These are phyloP conservation scores for Stereocaulon alpinum DNA, from an alignment of 495 filamentous ascomycete species.

Conservation along the genomic window DNA sequence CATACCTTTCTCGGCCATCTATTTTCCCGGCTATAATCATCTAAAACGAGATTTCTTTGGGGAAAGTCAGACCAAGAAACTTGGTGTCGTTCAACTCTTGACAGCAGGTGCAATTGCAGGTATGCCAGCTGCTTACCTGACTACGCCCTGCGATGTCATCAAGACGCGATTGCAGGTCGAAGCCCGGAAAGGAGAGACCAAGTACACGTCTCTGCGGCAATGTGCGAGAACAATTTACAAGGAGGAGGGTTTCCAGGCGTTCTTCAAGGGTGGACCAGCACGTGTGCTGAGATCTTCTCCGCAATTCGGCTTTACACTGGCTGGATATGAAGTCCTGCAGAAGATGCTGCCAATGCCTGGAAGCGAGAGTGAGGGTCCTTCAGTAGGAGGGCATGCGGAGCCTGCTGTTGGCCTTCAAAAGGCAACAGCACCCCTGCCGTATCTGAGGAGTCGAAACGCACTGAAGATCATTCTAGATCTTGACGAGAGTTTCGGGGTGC, in stretches of 20 bases:
- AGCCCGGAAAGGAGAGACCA: slow-evolving; percentile 83
- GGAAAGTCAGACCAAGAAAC: slow-evolving; percentile 77
- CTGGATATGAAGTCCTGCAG: slow-evolving; percentile 87
- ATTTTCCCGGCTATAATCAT: slow-evolving; percentile 94
- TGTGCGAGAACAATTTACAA: slow-evolving; percentile 70
- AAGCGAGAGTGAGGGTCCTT: slow-evolving; percentile 31
- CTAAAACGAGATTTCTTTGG: slow-evolving; percentile 90
- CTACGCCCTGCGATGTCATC: slow-evolving; percentile 96
- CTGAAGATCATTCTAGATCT: slow-evolving; percentile 93
- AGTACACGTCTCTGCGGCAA: slow-evolving; percentile 80
- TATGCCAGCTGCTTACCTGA: slow-evolving; percentile 97
- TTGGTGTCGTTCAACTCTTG: slow-evolving; percentile 85
- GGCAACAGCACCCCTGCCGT: slow-evolving; percentile 61
- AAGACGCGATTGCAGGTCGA: slow-evolving; percentile 97
- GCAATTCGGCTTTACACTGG: slow-evolving; percentile 95
- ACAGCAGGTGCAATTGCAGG: slow-evolving; percentile 93
- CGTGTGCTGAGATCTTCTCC: slow-evolving; percentile 89
- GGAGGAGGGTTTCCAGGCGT: slow-evolving; percentile 88
- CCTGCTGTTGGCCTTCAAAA: slow-evolving; percentile 46
- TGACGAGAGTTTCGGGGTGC: slow-evolving; percentile 76
- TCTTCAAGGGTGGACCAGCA: slow-evolving; percentile 96
- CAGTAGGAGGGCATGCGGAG: slow-evolving; percentile 34
- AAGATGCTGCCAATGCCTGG: slow-evolving; percentile 73
- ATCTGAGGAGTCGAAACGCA: slow-evolving; percentile 83
- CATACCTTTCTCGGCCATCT: slow-evolving; percentile 95